phyloP scores from a whole-genome alignment of 345 rosid species.

The Gossypium herbaceum region DNA sequence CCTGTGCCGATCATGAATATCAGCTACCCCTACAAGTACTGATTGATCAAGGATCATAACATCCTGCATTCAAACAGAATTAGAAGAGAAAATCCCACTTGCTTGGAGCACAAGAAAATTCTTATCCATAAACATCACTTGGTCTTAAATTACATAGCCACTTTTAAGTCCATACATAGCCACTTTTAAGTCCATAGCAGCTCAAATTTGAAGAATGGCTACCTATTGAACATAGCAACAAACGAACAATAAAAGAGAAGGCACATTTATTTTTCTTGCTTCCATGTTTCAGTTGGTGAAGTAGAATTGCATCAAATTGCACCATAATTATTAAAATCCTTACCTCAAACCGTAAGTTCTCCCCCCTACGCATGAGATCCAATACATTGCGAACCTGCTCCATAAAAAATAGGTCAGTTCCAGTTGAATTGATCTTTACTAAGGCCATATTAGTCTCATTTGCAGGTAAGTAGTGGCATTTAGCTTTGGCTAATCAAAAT shows the following conservation, averaged over 20 bases:
- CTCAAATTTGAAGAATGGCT: slow-evolving; percentile 4
- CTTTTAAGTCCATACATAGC: background rate
- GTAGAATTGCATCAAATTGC: background rate
- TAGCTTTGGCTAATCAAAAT: background rate
- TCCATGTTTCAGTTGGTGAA: slow-evolving; percentile 1
- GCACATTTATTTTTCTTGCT: background rate
- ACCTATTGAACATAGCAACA: background rate
- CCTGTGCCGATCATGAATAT: slow-evolving; percentile 37
- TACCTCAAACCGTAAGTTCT: slow-evolving; percentile 77
- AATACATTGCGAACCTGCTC: slow-evolving; percentile 67
- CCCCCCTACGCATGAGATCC: slow-evolving; percentile 84
- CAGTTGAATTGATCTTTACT: background rate
- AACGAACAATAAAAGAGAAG: background rate
- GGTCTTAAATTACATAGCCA: background rate
- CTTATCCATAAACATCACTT: background rate
- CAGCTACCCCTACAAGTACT: slow-evolving; percentile 53
- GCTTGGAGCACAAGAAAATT: background rate
- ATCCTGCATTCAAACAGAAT: slow-evolving; percentile 48
- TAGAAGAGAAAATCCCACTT: background rate
- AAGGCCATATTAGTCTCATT: background rate
- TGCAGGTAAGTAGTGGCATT: background rate
- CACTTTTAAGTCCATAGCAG: background rate
- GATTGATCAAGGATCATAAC: slow-evolving; percentile 79
- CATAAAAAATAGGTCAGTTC: slow-evolving; percentile 25
- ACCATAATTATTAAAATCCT: slow-evolving; percentile 5